Evolutionary conservation across 2,329 filamentous ascomycete species (phyloP), one percentile per base, ranked within the genome.

Genomic region (Camillea tinctor): DNA sequence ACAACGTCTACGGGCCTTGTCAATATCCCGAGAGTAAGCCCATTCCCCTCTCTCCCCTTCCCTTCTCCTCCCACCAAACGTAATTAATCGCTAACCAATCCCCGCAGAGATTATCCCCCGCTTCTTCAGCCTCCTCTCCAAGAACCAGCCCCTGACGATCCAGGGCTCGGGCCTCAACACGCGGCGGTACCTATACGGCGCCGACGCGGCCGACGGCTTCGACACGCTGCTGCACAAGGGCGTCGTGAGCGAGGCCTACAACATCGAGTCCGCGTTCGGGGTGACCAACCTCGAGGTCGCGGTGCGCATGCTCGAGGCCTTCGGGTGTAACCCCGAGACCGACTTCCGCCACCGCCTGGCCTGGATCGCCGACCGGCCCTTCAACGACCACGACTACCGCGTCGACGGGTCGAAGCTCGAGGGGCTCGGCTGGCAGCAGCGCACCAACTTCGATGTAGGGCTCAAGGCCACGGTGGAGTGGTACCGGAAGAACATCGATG

Each of bases 1-100:
- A 55, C 22, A 55, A 55, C 30, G 53, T 55, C 7, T 55, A 55
- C 30, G 53, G 53, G 13, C 53, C 30, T 1, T 55, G 53, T 20
- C 53, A 55, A 22, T 55, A 55, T 23, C 53, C 53, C n/a, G 53
- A 55, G 30, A 55, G 53, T 55, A 36, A 55, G 53, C 36, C 17
- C 4, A 22, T 51, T 7, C 15, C 19, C 13, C 7, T 55, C 53
- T 49, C 24, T 24, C 7, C 8, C 20, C 20, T 48, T 21, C 26
- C 20, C 20, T 17, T 3, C 22, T 13, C 6, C 6, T 3, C 20
- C 17, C 19, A 54, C 7, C 17, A 3, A 54, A 19, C 9, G 40
- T 17, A 17, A 30, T 30, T 26, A 1, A 7, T 13, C 13, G 7
- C 9, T 48, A 20, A 23, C 53, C 19, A 48, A 48, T 17, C 53